phyloP scores from a whole-genome alignment of 495 filamentous ascomycete genomes.

The Aspergillus homomorphus region DNA sequence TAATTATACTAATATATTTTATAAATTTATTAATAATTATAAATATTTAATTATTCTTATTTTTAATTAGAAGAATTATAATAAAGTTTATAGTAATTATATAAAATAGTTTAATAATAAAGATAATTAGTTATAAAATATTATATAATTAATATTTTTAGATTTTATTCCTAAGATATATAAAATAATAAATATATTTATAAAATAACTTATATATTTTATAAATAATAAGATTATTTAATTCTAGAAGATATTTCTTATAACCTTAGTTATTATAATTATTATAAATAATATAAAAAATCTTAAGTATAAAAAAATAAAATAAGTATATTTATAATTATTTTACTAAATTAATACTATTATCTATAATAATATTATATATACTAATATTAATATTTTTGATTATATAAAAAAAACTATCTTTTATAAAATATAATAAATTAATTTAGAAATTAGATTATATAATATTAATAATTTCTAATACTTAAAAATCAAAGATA shows the following conservation, averaged over 20 bases:
- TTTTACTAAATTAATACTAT: background rate
- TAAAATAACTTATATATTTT: background rate
- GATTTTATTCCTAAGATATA: background rate
- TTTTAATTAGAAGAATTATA: background rate
- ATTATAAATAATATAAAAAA: background rate
- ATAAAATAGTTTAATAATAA: background rate
- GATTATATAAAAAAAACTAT: too few relatives aligned
- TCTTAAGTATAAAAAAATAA: background rate
- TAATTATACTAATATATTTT: background rate
- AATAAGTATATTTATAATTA: background rate
- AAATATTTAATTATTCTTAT: background rate
- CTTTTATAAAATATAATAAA: too few relatives aligned
- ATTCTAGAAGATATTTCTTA: background rate
- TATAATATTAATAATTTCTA: too few relatives aligned
- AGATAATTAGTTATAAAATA: background rate
- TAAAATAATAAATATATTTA: background rate
- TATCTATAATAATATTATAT: background rate
- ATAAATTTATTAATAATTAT: background rate
- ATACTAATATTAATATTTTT: too few relatives aligned
- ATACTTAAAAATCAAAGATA: too few relatives aligned
- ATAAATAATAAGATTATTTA: background rate
- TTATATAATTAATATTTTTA: background rate
- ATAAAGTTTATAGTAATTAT: background rate
- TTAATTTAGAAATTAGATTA: too few relatives aligned
- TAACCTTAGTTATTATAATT: background rate